Evolutionary conservation across 495 filamentous ascomycete genomes (phyloP), one percentile per base, ranked within the genome.

Genomic region (Xylaria venustula): DNA sequence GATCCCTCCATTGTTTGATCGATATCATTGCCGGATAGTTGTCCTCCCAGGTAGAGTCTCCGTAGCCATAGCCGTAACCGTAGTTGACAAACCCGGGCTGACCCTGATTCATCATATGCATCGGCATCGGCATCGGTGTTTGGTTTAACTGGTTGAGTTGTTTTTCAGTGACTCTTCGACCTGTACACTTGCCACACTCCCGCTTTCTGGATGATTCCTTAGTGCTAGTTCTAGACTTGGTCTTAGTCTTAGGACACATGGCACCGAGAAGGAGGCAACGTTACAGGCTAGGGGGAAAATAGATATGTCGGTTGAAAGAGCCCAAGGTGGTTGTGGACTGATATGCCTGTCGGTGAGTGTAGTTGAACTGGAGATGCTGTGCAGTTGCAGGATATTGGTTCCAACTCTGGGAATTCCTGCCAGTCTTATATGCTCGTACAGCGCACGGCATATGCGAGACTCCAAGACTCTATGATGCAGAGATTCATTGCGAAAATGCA

Each of bases 181-280:
- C 15, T 7, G 6, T 40, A 34, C 58, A 60, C 26, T 25, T 28
- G 15, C 2, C 26, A 23, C 58, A 60, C 34, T 50, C 32, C 3
- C 32, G 46, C 15, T 41, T 58, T 30, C n/a, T 48, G 19, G 44
- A 57, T 4, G 46, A 26, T 23, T 37, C 32, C 34, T 41, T 49
- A 28, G 44, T 14, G 34, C 45, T 20, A 36, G 47, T 25, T 26
- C 42, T 60, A 12, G 48, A 60, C 58, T 53, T 60, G 37, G 37
- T 34, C 48, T 37, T 59, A 23, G 36, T 48, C 46, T 59, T 60
- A 17, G 58, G 19, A 46, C 58, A 60, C 58, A 44, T 52, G 25
- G 40, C 37, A 25, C 50, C 48, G 48, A 60, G 9, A 46, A 52
- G n/a, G 20, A 60, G 37, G 58, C 48, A 53, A n/a, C 56, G 42